Conservation (phyloP, 2,329 filamentous ascomycete species). For the Talaromyces sp. region DNA sequence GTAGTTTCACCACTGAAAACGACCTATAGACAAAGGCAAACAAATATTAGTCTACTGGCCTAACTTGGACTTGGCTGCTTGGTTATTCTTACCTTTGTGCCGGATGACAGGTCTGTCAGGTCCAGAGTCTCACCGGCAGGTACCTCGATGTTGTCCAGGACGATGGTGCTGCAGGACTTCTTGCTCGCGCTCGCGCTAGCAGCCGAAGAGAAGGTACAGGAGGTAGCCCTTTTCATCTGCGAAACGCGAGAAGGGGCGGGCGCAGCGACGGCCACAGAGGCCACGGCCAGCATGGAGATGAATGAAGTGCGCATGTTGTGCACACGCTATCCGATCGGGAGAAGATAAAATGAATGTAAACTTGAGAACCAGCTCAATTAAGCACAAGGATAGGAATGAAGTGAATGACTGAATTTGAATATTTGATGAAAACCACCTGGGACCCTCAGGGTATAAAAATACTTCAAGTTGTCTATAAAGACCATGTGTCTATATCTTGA, state of each 20-base stretch:
- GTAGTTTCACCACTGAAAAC: conserved; percentile 68
- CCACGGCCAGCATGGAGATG: conserved; percentile 22
- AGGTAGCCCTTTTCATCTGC: conserved; percentile 31
- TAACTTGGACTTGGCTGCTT: background rate
- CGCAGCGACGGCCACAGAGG: conserved; percentile 25
- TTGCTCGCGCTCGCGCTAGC: conserved; percentile 53
- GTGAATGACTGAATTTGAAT: conserved; percentile 1
- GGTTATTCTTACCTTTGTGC: conserved; percentile 13
- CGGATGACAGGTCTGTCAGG: conserved; percentile 12
- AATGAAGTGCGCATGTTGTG: conserved; percentile 24
- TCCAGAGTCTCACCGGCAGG: conserved; percentile 19
- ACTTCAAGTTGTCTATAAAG: no score
- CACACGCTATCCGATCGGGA: conserved; percentile 24
- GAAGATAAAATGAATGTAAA: conserved; percentile 18
- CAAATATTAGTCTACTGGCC: background rate
- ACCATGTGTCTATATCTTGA: no score
- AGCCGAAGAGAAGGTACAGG: conserved; percentile 60
- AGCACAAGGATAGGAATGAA: conserved; percentile 2
- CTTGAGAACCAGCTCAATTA: conserved; percentile 11
- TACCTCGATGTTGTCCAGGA: conserved; percentile 33
- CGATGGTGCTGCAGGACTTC: conserved; percentile 55
- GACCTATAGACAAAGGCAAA: conserved; percentile 39
- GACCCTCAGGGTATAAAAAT: background rate
- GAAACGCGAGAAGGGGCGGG: conserved; percentile 27
- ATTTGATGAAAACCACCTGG: no score